These are phyloP conservation scores for Ceratocystis papillata DNA, from an alignment of 2,329 filamentous ascomycete genomes.

Conservation along the genomic window DNA sequence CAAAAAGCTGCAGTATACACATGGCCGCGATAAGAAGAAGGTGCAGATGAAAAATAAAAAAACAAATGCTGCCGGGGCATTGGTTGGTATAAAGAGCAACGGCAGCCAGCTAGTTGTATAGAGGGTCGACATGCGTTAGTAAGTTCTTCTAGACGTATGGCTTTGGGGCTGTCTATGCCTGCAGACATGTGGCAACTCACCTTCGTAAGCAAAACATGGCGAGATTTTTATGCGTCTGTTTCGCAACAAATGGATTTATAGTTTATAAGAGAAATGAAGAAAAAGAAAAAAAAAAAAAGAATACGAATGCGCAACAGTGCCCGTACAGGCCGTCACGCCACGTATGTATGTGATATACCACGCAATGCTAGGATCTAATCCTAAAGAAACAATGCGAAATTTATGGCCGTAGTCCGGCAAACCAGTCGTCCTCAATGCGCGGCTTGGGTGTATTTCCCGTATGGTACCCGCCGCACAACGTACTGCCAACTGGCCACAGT, in stretches of 20 bases:
- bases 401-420: too few relatives aligned
- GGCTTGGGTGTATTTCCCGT: too few relatives aligned
- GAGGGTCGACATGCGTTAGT: background rate
- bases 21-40: slow-evolving; percentile 92
- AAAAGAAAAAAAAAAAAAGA: background rate
- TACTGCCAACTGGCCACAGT: too few relatives aligned
- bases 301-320: too few relatives aligned
- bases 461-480: too few relatives aligned
- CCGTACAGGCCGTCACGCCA: too few relatives aligned
- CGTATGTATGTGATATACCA: too few relatives aligned
- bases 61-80: slow-evolving; percentile 75
- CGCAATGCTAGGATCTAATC: too few relatives aligned
- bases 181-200: slow-evolving; percentile 31
- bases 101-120: slow-evolving; percentile 58
- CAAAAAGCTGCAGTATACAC: slow-evolving; percentile 94
- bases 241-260: background rate
- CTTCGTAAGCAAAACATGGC: slow-evolving; percentile 54
- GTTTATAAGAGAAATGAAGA: background rate
- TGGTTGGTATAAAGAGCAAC: slow-evolving; percentile 78
- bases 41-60: slow-evolving; percentile 84
- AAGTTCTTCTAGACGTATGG: slow-evolving; percentile 2
- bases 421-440: too few relatives aligned
- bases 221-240: slow-evolving; percentile 18
- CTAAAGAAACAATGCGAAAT: too few relatives aligned
- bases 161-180: background rate